Evolutionary conservation across 1,284 basidiomycete species (phyloP).

Genomic region (Ceratorhiza oryzae-sativae): DNA sequence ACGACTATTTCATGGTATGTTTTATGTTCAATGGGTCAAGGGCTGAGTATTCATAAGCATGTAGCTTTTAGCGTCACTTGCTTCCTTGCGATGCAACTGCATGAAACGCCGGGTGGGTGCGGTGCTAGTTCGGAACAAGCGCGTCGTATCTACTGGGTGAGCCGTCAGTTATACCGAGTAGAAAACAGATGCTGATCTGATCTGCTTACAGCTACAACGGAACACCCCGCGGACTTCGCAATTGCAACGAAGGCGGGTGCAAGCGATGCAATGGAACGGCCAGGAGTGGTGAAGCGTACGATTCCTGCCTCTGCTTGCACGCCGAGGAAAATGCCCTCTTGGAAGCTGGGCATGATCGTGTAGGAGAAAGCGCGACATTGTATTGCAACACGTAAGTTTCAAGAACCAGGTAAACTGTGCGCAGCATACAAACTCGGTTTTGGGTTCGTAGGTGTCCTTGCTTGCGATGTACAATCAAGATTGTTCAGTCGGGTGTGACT

Average conservation of each 20-base stretch:
- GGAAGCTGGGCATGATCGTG: constrained; percentile 87
- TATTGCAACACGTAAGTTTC: constrained; percentile 79
- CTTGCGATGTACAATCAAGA: constrained; percentile 94
- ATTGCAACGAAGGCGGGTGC: constrained; percentile 92
- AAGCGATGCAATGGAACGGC: constrained; percentile 72
- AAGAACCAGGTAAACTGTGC: too few relatives aligned
- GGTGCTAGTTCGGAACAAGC: constrained; percentile 82
- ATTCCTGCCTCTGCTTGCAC: constrained; percentile 94
- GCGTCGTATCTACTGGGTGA: constrained; percentile 91
- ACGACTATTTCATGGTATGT: constrained; percentile 84
- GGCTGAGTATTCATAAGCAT: neutral
- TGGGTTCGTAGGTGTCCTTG: constrained; percentile 87
- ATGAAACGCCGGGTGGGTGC: constrained; percentile 98
- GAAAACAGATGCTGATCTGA: constrained; percentile 17
- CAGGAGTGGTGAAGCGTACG: constrained; percentile 61
- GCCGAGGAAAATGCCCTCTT: constrained; percentile 98
- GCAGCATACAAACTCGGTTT: too few relatives aligned
- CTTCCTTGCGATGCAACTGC: constrained; percentile 88
- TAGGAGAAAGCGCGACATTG: constrained; percentile 82
- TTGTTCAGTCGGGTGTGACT: constrained; percentile 92
- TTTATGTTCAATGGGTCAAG: neutral
- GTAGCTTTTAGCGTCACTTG: constrained; percentile 85
- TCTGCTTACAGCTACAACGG: constrained; percentile 83
- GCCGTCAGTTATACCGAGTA: constrained; percentile 42
- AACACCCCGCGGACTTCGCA: constrained; percentile 86